These are phyloP conservation scores for Cyclotella baltica DNA, from an alignment of 108 stramenopile species.

Conservation along the genomic window DNA sequence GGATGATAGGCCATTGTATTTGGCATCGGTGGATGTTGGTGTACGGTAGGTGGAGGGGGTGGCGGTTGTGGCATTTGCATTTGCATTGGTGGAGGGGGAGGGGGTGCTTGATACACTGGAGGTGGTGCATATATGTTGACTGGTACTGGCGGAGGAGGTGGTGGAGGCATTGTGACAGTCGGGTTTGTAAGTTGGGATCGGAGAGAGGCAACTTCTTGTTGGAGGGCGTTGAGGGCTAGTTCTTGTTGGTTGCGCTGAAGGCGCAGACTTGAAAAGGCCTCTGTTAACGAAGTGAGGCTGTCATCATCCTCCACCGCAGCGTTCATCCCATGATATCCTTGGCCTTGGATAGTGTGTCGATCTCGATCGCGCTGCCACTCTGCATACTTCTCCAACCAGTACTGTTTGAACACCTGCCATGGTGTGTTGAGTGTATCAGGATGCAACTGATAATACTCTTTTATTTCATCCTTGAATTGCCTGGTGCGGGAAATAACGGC, in stretches of 20 bases:
- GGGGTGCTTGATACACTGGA: neutral
- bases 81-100: neutral
- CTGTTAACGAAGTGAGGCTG: neutral
- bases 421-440: neutral
- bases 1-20: neutral
- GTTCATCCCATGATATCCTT: neutral
- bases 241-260: slow-evolving; percentile 1
- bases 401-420: neutral
- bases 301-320: neutral
- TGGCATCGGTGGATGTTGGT: neutral
- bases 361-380: neutral
- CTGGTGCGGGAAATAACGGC: neutral
- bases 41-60: neutral
- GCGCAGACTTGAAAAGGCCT: neutral
- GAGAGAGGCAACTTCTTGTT: neutral
- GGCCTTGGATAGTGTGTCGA: neutral
- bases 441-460: neutral
- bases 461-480: neutral
- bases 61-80: neutral
- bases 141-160: neutral
- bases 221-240: neutral
- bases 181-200: neutral
- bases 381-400: neutral
- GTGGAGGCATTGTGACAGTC: neutral
- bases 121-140: neutral